Evolutionary conservation across 2,329 filamentous ascomycete genomes (phyloP), one percentile per base, ranked within the genome.

Genomic region (Tolypocladium tropicale): DNA sequence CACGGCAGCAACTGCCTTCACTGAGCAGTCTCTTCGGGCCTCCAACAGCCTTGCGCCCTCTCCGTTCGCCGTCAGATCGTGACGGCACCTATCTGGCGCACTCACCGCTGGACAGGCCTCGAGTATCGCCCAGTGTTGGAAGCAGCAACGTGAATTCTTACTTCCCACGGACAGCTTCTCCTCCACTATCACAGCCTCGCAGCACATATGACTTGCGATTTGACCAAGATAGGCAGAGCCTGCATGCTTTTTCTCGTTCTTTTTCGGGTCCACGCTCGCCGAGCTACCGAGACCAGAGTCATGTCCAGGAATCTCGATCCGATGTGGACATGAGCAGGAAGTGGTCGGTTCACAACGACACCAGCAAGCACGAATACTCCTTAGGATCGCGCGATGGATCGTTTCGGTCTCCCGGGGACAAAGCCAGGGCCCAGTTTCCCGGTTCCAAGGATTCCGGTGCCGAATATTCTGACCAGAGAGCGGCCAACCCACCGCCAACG

Each of bases 1-100:
- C 65, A 52, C 72, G 74, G 56, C 78, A 79, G 60, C 76, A 80
- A 61, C 74, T 83, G 25, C 81, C 81, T 2, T 76, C 81, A 6
- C 62, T 84, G 60, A 82, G 78, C 67, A 83, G 79, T 61, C 68
- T 84, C 18, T 82, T 83, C 61, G 78, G 78, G 3, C 76, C 77
- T 6, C 71, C 76, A 12, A 68, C 76, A 6, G 67, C 74, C 50
- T 67, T 73, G 36, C 71, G 75, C 52, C 70, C 76, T 30, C 62
- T 75, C 53, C 72, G 74, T 57, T 78, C 79, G 39, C 74, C 78
- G 25, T 72, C 74, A 23, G 78, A 80, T 36, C 74, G 76, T 28
- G 72, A 72, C n/a, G 68, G 68, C 21, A 65, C 72, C 39, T 74
- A 75, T 48, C 64, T 71, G 48, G 69, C 73, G 36, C 65, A 71